Conservation (phyloP, 805 yeast genomes). For the Jamesozyma spencerorum region DNA sequence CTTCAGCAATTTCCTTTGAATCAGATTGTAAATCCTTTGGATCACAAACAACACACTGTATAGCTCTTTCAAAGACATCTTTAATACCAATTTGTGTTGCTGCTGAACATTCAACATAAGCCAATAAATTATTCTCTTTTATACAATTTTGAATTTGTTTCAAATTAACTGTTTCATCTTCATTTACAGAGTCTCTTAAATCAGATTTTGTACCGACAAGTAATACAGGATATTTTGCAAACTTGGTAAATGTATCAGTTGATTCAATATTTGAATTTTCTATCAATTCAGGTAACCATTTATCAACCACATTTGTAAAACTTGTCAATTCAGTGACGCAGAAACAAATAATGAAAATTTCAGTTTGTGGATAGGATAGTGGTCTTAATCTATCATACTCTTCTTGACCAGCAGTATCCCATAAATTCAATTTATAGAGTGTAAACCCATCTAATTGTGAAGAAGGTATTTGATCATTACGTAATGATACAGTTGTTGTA, state of each 20-base stretch:
- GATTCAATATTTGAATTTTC: conserved; percentile 65
- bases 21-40: conserved; percentile 24
- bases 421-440: conserved; percentile 73
- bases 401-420: conserved; percentile 96
- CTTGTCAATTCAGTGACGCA: conserved; percentile 75
- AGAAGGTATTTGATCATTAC: neutral
- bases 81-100: conserved; percentile 81
- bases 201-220: conserved; percentile 87
- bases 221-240: conserved; percentile 39
- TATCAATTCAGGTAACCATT: conserved; percentile 79
- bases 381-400: conserved; percentile 88
- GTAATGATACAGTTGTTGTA: conserved; percentile 54
- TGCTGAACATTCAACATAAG: conserved; percentile 82
- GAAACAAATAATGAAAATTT: conserved; percentile 77
- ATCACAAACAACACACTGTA: conserved; percentile 47
- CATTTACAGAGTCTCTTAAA: conserved; percentile 50
- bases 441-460: conserved; percentile 1
- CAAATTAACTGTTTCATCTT: conserved; percentile 52
- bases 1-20: neutral
- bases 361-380: conserved; percentile 84
- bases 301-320: conserved; percentile 68
- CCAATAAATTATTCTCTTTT: conserved; percentile 59
- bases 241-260: conserved; percentile 12
- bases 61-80: conserved; percentile 76
- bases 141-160: conserved; percentile 62